Percentiles rank a stretch among this genome's conserved stretches.
Conservation (phyloP, 106 monocot species). For the Triglochin maritima region DNA sequence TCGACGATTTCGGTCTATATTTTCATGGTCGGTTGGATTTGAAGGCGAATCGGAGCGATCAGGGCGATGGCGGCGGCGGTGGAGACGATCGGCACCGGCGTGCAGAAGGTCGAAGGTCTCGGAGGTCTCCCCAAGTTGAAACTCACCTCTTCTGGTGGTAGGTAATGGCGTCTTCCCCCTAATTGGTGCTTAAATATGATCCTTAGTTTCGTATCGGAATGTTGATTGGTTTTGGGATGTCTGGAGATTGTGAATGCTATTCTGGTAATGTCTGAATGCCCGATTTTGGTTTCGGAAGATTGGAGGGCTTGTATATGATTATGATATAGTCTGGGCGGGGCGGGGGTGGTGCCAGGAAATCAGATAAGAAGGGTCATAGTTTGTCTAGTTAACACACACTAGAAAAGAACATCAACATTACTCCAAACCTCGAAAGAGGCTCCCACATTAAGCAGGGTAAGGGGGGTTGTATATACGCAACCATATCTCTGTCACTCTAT, state of each 20-base stretch:
- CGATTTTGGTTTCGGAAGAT: background rate
- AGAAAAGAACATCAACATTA: no score
- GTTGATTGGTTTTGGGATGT: background rate
- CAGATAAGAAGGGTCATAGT: no score
- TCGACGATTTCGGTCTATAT: no score
- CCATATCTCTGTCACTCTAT: no score
- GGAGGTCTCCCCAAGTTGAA: constrained; percentile 20
- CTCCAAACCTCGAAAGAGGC: no score
- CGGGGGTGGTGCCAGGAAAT: background rate
- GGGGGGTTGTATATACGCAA: no score
- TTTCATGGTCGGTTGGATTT: no score
- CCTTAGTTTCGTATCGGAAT: background rate
- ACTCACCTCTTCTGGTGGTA: constrained; percentile 13
- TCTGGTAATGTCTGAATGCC: background rate
- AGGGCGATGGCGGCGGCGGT: background rate
- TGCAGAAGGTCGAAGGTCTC: constrained; percentile 7
- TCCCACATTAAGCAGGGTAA: no score
- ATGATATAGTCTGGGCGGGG: background rate
- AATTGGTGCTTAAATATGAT: background rate
- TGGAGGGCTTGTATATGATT: background rate
- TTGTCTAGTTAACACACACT: no score
- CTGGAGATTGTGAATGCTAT: background rate
- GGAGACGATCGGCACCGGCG: background rate
- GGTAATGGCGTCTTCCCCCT: constrained; percentile 2
- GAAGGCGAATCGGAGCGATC: background rate